These are phyloP conservation scores for Ananas comosus DNA, from an alignment of 176 grass and related monocot species.

Conservation along the genomic window DNA sequence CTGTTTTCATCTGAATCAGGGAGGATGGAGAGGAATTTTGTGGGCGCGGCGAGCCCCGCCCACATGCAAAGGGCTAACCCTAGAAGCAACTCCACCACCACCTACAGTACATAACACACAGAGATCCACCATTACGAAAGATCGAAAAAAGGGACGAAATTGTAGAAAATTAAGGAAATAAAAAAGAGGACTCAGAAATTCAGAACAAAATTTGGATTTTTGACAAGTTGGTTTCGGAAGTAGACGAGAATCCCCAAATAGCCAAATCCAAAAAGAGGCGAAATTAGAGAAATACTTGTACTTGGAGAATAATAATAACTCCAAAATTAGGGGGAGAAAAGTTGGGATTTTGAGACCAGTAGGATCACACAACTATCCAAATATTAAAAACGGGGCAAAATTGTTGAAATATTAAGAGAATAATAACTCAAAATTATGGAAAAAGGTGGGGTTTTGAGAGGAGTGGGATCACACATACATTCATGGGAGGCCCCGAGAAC, in stretches of 20 bases:
- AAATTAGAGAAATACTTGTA: too few species aligned
- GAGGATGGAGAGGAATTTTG: slow-evolving; percentile 60
- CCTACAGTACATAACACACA: slow-evolving; percentile 35
- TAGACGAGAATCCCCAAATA: background rate
- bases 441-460: background rate
- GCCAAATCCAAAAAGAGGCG: background rate
- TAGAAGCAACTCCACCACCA: slow-evolving; percentile 64
- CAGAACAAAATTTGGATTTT: background rate
- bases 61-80: slow-evolving; percentile 71
- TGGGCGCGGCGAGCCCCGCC: slow-evolving; percentile 62
- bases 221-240: background rate
- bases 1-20: slow-evolving; percentile 93
- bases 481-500: slow-evolving; percentile 54
- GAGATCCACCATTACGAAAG: background rate
- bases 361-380: background rate
- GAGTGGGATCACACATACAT: slow-evolving; percentile 27
- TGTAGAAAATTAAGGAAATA: background rate
- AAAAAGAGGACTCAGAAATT: background rate
- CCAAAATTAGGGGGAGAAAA: background rate
- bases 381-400: too few species aligned
- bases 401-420: background rate
- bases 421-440: background rate
- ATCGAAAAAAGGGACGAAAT: background rate
- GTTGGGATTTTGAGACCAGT: background rate
- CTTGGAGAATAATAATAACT: background rate